These are phyloP conservation scores for Aspergillus tanneri DNA, from an alignment of 2,329 filamentous ascomycete genomes.

Conservation along the genomic window DNA sequence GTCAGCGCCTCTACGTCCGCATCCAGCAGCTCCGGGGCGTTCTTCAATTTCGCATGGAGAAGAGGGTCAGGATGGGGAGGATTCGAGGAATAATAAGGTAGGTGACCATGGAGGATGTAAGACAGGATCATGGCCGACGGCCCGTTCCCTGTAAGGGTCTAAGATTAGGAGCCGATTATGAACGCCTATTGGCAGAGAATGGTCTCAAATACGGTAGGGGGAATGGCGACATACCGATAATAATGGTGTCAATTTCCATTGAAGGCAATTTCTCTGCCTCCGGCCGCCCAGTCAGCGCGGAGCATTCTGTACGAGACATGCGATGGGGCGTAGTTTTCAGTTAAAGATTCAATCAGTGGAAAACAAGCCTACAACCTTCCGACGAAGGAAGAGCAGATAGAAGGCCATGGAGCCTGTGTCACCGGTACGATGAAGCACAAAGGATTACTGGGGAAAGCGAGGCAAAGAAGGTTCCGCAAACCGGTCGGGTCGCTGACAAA, in stretches of 20 bases:
- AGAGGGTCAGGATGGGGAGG: constrained; percentile 57
- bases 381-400: constrained; percentile 16
- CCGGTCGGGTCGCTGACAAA: constrained; percentile 13
- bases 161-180: constrained; percentile 11
- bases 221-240: constrained; percentile 42
- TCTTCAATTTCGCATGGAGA: constrained; percentile 55
- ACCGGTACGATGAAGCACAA: constrained; percentile 7
- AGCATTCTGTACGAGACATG: constrained; percentile 34
- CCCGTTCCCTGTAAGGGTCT: constrained; percentile 53
- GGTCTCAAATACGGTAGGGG: not conserved
- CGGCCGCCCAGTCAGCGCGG: constrained; percentile 26
- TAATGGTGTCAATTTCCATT: constrained; percentile 44
- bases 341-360: constrained; percentile 8
- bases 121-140: constrained; percentile 62
- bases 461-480: not conserved
- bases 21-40: constrained; percentile 49
- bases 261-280: constrained; percentile 29
- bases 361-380: constrained; percentile 19
- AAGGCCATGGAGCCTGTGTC: constrained; percentile 24
- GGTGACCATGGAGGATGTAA: constrained; percentile 61
- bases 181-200: constrained; percentile 13
- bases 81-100: constrained; percentile 55
- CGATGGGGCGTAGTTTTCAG: constrained; percentile 14
- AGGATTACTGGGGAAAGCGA: not conserved
- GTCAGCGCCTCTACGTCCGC: constrained; percentile 51